These are phyloP conservation scores for Jacaranda copaia DNA, from an alignment of 257 asterid genomes.

Conservation along the genomic window DNA sequence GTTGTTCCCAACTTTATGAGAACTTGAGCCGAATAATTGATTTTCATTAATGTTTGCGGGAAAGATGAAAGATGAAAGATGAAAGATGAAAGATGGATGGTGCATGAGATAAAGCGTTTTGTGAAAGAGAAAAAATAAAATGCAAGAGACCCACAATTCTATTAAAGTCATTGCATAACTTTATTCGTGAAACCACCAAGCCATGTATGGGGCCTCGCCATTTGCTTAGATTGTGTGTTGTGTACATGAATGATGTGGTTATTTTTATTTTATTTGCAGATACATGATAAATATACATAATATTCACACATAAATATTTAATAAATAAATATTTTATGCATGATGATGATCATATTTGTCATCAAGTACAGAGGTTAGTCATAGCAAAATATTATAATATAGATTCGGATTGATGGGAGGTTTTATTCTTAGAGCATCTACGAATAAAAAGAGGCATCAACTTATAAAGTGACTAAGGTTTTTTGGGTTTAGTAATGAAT, in stretches of 20 bases:
- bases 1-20: neutral
- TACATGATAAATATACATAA: no score
- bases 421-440: no score
- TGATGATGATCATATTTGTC: no score
- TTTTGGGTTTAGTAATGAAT: no score
- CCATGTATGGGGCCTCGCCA: constrained; percentile 9
- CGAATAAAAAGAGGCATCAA: no score
- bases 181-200: constrained; percentile 35
- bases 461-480: no score
- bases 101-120: constrained; percentile 34
- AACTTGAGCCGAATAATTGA: constrained; percentile 8
- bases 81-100: neutral
- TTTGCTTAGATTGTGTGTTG: neutral
- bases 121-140: constrained; percentile 13
- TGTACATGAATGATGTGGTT: neutral
- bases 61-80: no score
- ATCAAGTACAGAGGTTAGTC: no score
- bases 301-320: no score
- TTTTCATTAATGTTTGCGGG: neutral
- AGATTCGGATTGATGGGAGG: no score
- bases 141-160: constrained; percentile 24
- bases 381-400: no score
- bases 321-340: no score
- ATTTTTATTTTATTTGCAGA: neutral
- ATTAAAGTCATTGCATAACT: constrained; percentile 22